phyloP scores from a whole-genome alignment of 345 rosid species.

The Eucalyptus camaldulensis region DNA sequence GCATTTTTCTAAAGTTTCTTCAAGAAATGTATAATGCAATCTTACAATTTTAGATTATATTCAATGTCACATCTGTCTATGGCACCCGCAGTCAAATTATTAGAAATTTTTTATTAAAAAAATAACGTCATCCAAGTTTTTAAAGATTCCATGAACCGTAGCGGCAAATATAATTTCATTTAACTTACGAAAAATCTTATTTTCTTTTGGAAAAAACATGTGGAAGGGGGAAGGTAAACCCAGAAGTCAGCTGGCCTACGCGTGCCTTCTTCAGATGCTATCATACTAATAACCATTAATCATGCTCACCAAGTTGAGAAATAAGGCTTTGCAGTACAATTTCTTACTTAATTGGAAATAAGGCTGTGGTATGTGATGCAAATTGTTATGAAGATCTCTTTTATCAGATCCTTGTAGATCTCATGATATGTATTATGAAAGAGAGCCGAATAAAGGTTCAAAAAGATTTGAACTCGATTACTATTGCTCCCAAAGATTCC shows the following conservation, averaged over 20 bases:
- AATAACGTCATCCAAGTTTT: background rate
- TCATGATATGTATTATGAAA: background rate
- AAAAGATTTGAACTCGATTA: background rate
- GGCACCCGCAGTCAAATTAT: background rate
- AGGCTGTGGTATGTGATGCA: background rate
- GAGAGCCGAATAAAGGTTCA: background rate
- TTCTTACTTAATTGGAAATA: background rate
- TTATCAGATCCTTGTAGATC: background rate
- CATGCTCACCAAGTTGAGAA: background rate
- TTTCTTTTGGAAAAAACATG: background rate
- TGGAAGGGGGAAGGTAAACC: background rate
- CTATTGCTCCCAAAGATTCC: background rate
- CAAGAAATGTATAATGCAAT: background rate
- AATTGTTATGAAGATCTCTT: background rate
- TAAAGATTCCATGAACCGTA: background rate
- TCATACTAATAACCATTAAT: background rate
- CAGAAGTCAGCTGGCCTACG: background rate
- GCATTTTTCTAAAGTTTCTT: background rate
- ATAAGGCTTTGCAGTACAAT: background rate
- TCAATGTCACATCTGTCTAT: background rate
- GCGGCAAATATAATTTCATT: background rate
- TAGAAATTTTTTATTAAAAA: background rate
- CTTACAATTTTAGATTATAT: background rate
- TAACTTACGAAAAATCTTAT: background rate
- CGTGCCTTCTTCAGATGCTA: background rate